These are phyloP conservation scores for Pulveroboletus sp. DNA, from an alignment of 768 basidiomycete genomes.

Conservation along the genomic window DNA sequence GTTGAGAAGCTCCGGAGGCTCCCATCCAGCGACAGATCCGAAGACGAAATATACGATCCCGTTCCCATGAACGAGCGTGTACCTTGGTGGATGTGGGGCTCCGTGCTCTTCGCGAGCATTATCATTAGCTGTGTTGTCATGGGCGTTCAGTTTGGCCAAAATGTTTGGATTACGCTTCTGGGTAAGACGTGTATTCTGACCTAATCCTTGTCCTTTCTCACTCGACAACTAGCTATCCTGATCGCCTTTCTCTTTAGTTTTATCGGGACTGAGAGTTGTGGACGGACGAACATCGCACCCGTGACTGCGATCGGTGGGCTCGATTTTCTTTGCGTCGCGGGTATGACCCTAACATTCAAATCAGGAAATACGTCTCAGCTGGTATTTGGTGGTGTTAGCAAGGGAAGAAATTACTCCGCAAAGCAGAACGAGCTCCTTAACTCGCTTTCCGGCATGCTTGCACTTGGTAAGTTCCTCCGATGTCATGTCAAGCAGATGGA, in stretches of 20 bases:
- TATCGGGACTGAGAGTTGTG: conserved; percentile 60
- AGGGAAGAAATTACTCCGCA: conserved; percentile 36
- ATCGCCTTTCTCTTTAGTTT: conserved; percentile 67
- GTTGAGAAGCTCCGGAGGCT: too few relatives aligned
- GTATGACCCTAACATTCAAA: not conserved
- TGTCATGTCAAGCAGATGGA: not conserved
- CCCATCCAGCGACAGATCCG: not conserved
- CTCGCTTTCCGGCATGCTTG: conserved; percentile 27
- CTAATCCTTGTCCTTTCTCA: not conserved
- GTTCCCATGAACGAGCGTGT: conserved; percentile 55
- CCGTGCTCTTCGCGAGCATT: conserved; percentile 45
- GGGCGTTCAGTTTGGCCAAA: conserved; percentile 52
- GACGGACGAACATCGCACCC: conserved; percentile 61
- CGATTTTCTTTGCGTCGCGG: not conserved
- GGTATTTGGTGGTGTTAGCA: conserved; percentile 60
- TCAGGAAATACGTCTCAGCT: conserved; percentile 52
- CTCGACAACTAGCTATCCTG: conserved; percentile 37
- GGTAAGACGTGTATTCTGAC: conserved; percentile 7
- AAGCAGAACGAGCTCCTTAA: conserved; percentile 17
- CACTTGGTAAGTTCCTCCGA: conserved; percentile 6
- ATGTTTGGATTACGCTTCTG: conserved; percentile 36
- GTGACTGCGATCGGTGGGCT: conserved; percentile 48
- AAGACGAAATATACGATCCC: conserved; percentile 47
- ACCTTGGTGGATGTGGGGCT: conserved; percentile 53
- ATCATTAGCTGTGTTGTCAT: conserved; percentile 53